Evolutionary conservation across 108 stramenopile species (phyloP).

Genomic region (Pseudonitzschia delicatissima): DNA sequence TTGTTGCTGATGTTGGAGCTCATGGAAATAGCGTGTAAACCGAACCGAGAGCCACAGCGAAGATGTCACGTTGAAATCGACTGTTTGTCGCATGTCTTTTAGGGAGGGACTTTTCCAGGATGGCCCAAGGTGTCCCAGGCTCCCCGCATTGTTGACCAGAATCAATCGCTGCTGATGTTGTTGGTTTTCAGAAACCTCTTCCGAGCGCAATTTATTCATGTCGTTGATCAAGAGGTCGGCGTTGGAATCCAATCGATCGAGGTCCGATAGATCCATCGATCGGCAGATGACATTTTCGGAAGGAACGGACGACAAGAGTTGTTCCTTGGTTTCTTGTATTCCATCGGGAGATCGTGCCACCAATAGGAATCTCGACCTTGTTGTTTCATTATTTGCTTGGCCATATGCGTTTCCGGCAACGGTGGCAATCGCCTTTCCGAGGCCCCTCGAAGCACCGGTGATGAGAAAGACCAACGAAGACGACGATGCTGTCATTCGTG

Average conservation of each 20-base stretch:
- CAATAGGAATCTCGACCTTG: conserved; percentile 35
- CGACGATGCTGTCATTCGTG: not conserved
- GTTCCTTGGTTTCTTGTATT: conserved; percentile 42
- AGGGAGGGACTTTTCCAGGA: conserved; percentile 33
- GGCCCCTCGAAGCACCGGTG: conserved; percentile 74
- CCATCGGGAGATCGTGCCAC: conserved; percentile 54
- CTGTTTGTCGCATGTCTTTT: conserved; percentile 37
- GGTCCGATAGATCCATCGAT: conserved; percentile 57
- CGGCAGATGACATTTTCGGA: conserved; percentile 28
- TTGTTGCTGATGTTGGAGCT: not conserved
- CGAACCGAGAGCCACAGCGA: conserved; percentile 53
- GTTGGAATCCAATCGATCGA: conserved; percentile 47
- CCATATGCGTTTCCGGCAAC: conserved; percentile 32
- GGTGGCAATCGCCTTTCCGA: conserved; percentile 64
- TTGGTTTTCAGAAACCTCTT: not conserved
- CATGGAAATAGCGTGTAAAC: conserved; percentile 32
- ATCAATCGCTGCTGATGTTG: conserved; percentile 35
- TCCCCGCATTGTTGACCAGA: conserved; percentile 77
- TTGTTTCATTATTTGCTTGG: not conserved
- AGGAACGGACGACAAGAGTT: conserved; percentile 4
- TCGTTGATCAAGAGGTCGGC: conserved; percentile 37
- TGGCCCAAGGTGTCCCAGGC: conserved; percentile 60
- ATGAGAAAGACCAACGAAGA: conserved; percentile 24
- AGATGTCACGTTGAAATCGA: conserved; percentile 76
- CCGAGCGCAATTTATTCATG: not conserved